Evolutionary conservation across 768 basidiomycete species (phyloP).

Genomic region (Leccinum ochraceum): DNA sequence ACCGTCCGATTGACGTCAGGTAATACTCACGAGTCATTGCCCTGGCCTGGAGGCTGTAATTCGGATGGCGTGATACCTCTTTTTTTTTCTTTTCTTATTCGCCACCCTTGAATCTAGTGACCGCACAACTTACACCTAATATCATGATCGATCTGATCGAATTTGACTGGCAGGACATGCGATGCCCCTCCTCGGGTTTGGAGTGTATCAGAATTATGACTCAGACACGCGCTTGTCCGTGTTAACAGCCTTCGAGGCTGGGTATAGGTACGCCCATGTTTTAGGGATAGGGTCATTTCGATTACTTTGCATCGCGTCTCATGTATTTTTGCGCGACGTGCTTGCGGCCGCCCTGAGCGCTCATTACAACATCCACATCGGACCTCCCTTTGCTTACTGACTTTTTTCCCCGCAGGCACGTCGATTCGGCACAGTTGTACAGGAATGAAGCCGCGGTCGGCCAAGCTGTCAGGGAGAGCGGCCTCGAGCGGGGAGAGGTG

Average conservation of each 20-base stretch:
- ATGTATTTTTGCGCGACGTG: not conserved
- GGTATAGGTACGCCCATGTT: constrained; percentile 51
- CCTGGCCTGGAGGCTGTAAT: not conserved
- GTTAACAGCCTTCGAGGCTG: constrained; percentile 60
- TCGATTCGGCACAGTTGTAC: constrained; percentile 75
- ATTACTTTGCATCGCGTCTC: not conserved
- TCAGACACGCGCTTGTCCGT: constrained; percentile 49
- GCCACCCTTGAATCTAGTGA: not conserved
- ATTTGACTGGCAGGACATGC: constrained; percentile 41
- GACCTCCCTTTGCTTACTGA: not conserved
- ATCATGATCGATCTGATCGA: constrained; percentile 6
- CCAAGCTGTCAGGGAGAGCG: constrained; percentile 56
- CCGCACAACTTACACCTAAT: not conserved
- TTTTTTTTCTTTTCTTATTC: not conserved
- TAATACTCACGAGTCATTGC: constrained; percentile 12
- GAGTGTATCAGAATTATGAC: constrained; percentile 65
- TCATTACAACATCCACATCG: not conserved
- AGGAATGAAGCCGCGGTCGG: constrained; percentile 65
- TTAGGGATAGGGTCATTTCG: not conserved
- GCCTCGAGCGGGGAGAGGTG: constrained; percentile 53
- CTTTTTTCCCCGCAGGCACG: constrained; percentile 48
- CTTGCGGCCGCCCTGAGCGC: constrained; percentile 30
- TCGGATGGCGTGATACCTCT: not conserved
- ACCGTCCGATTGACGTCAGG: constrained; percentile 38
- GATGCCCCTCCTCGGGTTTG: constrained; percentile 71